phyloP scores from a whole-genome alignment of 306 rosid genomes.

The Medicago ruthenica region DNA sequence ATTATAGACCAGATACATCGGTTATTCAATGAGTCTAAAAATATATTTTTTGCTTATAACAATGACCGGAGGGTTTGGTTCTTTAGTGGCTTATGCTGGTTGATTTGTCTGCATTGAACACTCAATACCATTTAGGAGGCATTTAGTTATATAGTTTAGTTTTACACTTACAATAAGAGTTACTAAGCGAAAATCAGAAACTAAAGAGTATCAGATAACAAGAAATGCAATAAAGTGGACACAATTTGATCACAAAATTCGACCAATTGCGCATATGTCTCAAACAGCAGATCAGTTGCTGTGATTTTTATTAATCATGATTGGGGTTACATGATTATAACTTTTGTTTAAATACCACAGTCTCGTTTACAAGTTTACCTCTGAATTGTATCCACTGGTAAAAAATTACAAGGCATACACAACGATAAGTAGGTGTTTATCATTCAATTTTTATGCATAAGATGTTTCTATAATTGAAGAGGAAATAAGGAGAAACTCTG shows the following conservation, averaged over 20 bases:
- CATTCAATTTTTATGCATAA: background rate
- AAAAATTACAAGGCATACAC: background rate
- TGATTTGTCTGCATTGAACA: slow-evolving; percentile 13
- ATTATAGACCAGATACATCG: no score
- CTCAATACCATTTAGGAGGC: background rate
- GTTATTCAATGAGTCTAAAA: no score
- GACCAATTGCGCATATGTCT: background rate
- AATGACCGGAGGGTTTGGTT: background rate
- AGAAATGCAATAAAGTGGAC: background rate
- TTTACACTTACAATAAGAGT: background rate
- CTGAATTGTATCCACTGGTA: background rate
- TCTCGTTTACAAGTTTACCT: background rate
- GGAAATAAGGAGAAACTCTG: background rate
- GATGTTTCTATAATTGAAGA: background rate
- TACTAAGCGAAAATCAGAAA: background rate
- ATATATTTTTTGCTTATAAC: no score
- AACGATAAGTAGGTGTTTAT: background rate
- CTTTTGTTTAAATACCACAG: background rate
- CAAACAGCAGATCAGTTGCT: background rate
- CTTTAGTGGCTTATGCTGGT: slow-evolving; percentile 18
- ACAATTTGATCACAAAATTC: background rate
- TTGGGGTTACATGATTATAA: background rate
- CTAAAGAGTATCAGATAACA: background rate
- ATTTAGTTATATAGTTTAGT: background rate
- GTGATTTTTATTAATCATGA: background rate